Evolutionary conservation across 352 stramenopile genomes (phyloP), one percentile per base, ranked within the genome.

Genomic region (Halophytophthora polymorphica): DNA sequence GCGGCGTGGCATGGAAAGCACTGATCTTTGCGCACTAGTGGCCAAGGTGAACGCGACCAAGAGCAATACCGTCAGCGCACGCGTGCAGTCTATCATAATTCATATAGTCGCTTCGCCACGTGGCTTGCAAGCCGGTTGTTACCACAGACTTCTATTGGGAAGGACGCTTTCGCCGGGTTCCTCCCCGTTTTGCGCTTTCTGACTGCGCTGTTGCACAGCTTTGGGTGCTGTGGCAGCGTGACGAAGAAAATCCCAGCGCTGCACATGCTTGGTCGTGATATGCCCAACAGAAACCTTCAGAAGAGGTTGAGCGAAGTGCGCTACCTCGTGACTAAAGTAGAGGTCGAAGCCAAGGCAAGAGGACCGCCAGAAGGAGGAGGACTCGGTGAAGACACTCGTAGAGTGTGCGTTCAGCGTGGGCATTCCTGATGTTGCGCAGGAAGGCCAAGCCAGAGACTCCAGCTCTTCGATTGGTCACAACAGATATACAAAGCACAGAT

Each of bases 261-360:
- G 21, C 25, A 8, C 1, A 22, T 52, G 6, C n/a, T n/a, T n/a
- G n/a, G 7, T 51, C 6, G 39, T 21, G 51, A 58, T 22, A 51
- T 58, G 51, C 51, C 51, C 14, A 58, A 51, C 18, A n/a, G 51
- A 51, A 47, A 58, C 35, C 28, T 4, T 7, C 50, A 58, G 15
- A 51, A 51, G 23, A 35, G 43, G 2, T 38, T 54, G 22, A 49
- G 53, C 50, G 38, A 53, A 22, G 38, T 19, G 40, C 45, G 38
- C 7, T 60, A 60, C n/a, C 19, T 54, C 3, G 53, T 60, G 53
- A 53, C 38, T n/a, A 54, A 54, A 28, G 14, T 60, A 10, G 53
- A 60, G 28, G 13, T n/a, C 37, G 31, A 35, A 50, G 6, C 38
- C 14, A 22, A 8, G 10, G 45, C 21, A 34, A 38, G 48, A 25